Conservation (phyloP, 2,329 filamentous ascomycete genomes). For the Claviceps fusiformis region DNA sequence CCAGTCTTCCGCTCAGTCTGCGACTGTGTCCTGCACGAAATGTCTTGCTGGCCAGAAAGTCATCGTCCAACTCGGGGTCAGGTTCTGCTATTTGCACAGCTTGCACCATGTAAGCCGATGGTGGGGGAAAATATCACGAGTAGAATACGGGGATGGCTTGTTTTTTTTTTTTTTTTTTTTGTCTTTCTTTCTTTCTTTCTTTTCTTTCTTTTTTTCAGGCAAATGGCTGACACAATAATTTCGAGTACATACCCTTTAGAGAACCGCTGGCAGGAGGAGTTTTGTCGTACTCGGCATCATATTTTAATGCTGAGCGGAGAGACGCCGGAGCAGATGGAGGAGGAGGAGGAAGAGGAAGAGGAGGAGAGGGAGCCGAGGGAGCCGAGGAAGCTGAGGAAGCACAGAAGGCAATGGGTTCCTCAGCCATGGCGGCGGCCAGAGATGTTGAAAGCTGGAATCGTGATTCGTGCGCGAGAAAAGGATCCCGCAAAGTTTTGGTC, state of each 20-base stretch:
- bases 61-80: conserved; percentile 21
- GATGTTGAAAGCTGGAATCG: neutral
- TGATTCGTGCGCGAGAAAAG: neutral
- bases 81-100: conserved; percentile 48
- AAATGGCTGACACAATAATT: neutral
- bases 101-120: conserved; percentile 14
- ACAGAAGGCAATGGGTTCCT: conserved; percentile 11
- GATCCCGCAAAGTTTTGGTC: neutral
- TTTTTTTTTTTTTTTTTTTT: too few species aligned
- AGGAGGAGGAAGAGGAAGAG: too few species aligned
- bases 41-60: conserved; percentile 16
- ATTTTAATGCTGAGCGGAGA: conserved; percentile 30
- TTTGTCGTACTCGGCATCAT: conserved; percentile 27
- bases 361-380: conserved; percentile 1
- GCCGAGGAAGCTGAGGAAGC: neutral
- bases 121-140: too few species aligned
- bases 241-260: conserved; percentile 25
- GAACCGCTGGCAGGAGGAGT: conserved; percentile 22
- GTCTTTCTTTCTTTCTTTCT: too few species aligned
- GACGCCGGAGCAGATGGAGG: conserved; percentile 16
- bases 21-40: conserved; percentile 20
- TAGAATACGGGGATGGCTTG: too few species aligned
- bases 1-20: conserved; percentile 20
- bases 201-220: too few species aligned
- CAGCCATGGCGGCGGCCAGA: conserved; percentile 13